Evolutionary conservation across 2,329 filamentous ascomycete genomes (phyloP).

Genomic region (Exophiala xenobiotica): DNA sequence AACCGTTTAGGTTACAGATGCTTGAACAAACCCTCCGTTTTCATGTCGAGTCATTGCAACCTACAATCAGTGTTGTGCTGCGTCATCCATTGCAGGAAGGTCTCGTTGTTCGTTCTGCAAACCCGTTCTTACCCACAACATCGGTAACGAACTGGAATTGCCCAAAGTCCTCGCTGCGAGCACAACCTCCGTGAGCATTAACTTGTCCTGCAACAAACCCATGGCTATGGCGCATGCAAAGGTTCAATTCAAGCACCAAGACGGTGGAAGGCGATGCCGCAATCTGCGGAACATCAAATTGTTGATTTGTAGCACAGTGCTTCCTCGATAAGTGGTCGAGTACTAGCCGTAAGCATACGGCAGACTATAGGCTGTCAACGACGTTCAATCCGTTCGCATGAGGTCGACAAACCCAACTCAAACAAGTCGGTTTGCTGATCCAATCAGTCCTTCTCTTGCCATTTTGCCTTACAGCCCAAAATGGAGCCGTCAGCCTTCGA

Average conservation of each 20-base stretch:
- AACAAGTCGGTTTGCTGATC: slow-evolving; percentile 2
- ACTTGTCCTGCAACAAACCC: not conserved
- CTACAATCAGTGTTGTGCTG: slow-evolving; percentile 15
- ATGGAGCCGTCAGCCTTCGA: not conserved
- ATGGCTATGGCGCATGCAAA: not conserved
- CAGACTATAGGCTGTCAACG: slow-evolving; percentile 1
- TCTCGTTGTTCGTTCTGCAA: slow-evolving; percentile 23
- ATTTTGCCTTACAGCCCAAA: slow-evolving; percentile 2
- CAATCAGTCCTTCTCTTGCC: slow-evolving; percentile 5
- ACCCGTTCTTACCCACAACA: slow-evolving; percentile 10
- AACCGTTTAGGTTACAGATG: slow-evolving; percentile 5
- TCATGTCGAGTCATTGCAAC: slow-evolving; percentile 19
- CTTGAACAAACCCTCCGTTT: slow-evolving; percentile 19
- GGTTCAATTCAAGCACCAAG: not conserved
- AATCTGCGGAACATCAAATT: slow-evolving; percentile 18
- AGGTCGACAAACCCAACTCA: slow-evolving; percentile 10
- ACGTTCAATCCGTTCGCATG: slow-evolving; percentile 12
- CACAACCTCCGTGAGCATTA: not conserved
- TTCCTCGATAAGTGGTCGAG: slow-evolving; percentile 1
- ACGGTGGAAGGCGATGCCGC: not conserved
- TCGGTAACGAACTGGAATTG: slow-evolving; percentile 14
- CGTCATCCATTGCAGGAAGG: slow-evolving; percentile 3
- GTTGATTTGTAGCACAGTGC: slow-evolving; percentile 15
- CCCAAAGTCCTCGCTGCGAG: not conserved
- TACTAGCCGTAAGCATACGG: not conserved